A percentile compares a stretch with the other conserved stretches of the same genome.
phyloP scores from a whole-genome alignment of 495 filamentous ascomycete genomes.

The Hypoxylon rickii region DNA sequence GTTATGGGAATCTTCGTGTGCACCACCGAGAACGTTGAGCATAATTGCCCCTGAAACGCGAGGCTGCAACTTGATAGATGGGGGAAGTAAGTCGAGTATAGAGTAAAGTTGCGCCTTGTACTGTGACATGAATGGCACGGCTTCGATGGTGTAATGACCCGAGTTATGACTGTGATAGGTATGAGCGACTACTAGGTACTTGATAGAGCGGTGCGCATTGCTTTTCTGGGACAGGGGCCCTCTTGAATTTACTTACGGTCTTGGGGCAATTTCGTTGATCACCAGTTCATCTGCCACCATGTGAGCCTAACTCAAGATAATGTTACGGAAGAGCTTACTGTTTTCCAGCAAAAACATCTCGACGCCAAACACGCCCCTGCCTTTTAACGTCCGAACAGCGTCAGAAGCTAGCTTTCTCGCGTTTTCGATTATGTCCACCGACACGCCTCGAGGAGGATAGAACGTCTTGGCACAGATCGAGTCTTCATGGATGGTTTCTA shows the following conservation, averaged over 20 bases:
- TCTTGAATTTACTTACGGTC: conserved; percentile 55
- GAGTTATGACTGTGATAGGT: conserved; percentile 69
- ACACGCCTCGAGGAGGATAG: conserved; percentile 77
- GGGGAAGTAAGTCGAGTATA: conserved; percentile 76
- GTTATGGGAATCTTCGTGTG: conserved; percentile 69
- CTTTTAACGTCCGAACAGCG: conserved; percentile 78
- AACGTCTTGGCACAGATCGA: conserved; percentile 94
- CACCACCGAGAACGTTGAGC: conserved; percentile 93
- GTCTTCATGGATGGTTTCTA: conserved; percentile 94
- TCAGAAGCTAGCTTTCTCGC: conserved; percentile 79
- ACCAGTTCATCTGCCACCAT: conserved; percentile 35
- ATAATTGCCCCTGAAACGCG: conserved; percentile 74
- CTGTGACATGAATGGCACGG: conserved; percentile 80
- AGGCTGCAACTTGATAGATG: conserved; percentile 56
- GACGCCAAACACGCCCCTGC: conserved; percentile 92
- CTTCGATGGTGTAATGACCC: conserved; percentile 96
- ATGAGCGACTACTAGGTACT: background rate
- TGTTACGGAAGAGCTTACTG: conserved; percentile 56
- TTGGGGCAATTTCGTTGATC: conserved; percentile 93
- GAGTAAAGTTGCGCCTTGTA: conserved; percentile 88
- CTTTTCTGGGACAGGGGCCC: background rate
- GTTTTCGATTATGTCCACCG: conserved; percentile 59
- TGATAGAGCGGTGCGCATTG: background rate
- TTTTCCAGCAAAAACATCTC: conserved; percentile 94
- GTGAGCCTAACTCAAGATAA: background rate